phyloP scores from a whole-genome alignment of 352 stramenopile species.

The Globisporangium nunn region DNA sequence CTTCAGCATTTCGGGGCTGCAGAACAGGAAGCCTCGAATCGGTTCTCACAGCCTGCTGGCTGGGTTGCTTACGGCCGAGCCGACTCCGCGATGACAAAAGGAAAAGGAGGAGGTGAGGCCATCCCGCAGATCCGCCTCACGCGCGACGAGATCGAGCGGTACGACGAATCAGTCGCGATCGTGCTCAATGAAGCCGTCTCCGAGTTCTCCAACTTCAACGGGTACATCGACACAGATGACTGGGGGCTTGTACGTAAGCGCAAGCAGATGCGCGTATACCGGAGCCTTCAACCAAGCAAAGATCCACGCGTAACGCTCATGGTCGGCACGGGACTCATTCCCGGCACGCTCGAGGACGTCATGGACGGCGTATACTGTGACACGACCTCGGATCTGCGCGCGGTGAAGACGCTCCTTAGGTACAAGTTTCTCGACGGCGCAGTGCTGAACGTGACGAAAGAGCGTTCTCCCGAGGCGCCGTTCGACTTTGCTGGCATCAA shows the following conservation, averaged over 20 bases:
- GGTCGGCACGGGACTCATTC: constrained; percentile 9
- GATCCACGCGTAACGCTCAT: constrained; percentile 7
- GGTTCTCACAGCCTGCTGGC: neutral
- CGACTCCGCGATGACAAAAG: neutral
- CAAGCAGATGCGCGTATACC: constrained; percentile 14
- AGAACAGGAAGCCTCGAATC: neutral
- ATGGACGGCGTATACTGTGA: constrained; percentile 42
- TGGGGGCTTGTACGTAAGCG: constrained; percentile 12
- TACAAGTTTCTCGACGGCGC: constrained; percentile 25
- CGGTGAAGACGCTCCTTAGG: constrained; percentile 25
- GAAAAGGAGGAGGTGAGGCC: neutral
- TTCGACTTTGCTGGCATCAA: constrained; percentile 43
- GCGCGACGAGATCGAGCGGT: constrained; percentile 4
- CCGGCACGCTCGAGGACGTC: constrained; percentile 19
- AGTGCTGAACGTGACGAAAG: constrained; percentile 23
- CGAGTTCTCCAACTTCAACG: constrained; percentile 14
- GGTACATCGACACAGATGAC: constrained; percentile 11
- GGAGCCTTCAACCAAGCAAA: neutral
- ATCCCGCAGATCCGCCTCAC: constrained; percentile 13
- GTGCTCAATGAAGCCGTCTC: constrained; percentile 5
- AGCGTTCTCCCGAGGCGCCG: constrained; percentile 19
- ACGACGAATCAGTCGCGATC: neutral
- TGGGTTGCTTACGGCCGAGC: neutral
- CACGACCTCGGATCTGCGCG: constrained; percentile 27
- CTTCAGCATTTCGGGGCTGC: neutral